A percentile compares a stretch with the other conserved stretches of the same genome.
phyloP scores from a whole-genome alignment of 768 basidiomycete species.

The Trametes coccinea region DNA sequence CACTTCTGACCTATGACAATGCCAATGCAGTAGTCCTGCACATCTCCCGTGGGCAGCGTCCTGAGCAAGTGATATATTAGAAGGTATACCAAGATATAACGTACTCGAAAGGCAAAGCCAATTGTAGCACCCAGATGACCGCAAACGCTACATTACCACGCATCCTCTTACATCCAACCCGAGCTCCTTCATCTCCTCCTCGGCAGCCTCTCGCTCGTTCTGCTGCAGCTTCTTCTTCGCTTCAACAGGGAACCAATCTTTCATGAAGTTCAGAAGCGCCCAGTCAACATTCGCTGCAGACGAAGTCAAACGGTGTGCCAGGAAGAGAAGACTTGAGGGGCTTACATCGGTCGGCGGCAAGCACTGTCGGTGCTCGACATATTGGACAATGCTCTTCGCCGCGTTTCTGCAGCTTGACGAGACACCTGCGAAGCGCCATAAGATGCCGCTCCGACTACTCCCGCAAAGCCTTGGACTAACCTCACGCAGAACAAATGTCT shows the following conservation, averaged over 20 bases:
- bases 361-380: conserved; percentile 77
- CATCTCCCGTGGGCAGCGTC: too few relatives aligned
- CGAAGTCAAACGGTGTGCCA: not conserved
- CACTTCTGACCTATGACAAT: too few relatives aligned
- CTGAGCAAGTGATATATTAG: too few relatives aligned
- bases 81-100: too few relatives aligned
- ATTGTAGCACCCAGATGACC: not conserved
- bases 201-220: conserved; percentile 72
- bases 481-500: conserved; percentile 78
- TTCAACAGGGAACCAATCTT: conserved; percentile 90
- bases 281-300: conserved; percentile 74
- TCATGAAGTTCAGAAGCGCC: conserved; percentile 82
- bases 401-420: conserved; percentile 90
- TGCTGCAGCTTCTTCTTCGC: conserved; percentile 68
- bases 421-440: conserved; percentile 42
- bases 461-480: conserved; percentile 28
- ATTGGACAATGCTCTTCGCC: conserved; percentile 78
- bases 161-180: conserved; percentile 46
- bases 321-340: conserved; percentile 10
- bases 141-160: conserved; percentile 11
- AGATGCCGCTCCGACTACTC: not conserved
- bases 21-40: too few relatives aligned
- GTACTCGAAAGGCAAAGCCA: too few relatives aligned
- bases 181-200: conserved; percentile 67
- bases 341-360: conserved; percentile 76